Evolutionary conservation across 106 monocot species (phyloP).

Genomic region (Apostasia shenzhenica): DNA sequence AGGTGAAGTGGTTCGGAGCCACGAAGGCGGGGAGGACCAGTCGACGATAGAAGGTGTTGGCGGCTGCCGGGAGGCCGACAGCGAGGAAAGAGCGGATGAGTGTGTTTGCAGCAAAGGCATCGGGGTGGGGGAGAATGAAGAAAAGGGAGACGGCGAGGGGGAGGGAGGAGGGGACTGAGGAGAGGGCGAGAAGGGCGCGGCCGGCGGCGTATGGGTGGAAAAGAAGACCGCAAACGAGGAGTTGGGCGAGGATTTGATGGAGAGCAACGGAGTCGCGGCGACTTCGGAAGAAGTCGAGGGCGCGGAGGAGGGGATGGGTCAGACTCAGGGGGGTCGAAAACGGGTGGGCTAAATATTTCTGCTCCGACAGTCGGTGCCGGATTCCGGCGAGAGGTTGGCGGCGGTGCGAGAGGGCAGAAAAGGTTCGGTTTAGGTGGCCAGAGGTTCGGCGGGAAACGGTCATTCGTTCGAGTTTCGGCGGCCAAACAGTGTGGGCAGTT

Average conservation of each 20-base stretch:
- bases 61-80: not conserved
- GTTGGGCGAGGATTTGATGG: not conserved
- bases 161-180: constrained; percentile 2
- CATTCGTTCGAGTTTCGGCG: too few species aligned
- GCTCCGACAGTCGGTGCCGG: too few species aligned
- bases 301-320: constrained; percentile 1
- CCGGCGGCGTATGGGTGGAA: constrained; percentile 5
- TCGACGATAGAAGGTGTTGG: constrained; percentile 11
- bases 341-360: not conserved
- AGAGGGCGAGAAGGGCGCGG: constrained; percentile 2
- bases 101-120: constrained; percentile 5
- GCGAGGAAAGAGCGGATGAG: constrained; percentile 2
- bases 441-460: too few species aligned
- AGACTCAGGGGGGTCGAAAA: not conserved
- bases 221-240: not conserved
- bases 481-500: too few species aligned
- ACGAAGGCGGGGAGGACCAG: constrained; percentile 7
- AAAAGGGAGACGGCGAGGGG: constrained; percentile 2
- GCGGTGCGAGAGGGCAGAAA: too few species aligned
- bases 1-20: constrained; percentile 43
- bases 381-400: too few species aligned
- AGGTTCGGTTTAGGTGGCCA: too few species aligned
- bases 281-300: not conserved
- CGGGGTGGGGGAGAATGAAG: constrained; percentile 5
- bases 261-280: not conserved